Base-by-base conservation (phyloP, 2,329 filamentous ascomycete genomes). In the Colletotrichum caudatum region DNA sequence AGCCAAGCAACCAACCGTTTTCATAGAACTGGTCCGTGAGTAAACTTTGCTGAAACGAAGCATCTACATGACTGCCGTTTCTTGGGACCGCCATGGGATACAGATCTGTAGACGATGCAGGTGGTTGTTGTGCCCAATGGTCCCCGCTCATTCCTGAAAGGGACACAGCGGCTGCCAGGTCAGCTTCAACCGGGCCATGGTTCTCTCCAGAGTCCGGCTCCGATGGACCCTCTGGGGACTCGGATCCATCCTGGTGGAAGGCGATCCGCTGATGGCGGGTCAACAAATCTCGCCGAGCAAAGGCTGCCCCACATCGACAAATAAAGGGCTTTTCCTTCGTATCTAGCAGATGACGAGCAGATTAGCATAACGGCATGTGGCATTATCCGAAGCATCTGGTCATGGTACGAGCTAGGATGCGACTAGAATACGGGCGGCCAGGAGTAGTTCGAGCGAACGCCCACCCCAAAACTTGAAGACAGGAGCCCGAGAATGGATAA, bases 301-400 rank as follows among this genome's bases (percentile, higher is more conserved):
- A 85, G 1, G 83, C 82, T 14, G 82, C 81, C 64, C 83, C 82
- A 74, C 83, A 85, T 51, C 77, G 78, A 67, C 83, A 85, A 26
- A 83, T 71, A 72, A 84, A 85, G 1, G 83, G 83, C 73, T 85
- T 85, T 76, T 85, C 83, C 62, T 85, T 85, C 66, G 83, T 85
- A 74, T 85, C 83, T 85, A 73, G 51, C 50, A 44, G 35, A 29
- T 48, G 9, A 41, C 54, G 26, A 50, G 54, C 18, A 59, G 39
- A 60, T 72, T 41, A 72, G 69, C 51, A 53, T 62, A 20, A 16
- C 54, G 46, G 66, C 60, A 58, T 35, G 56, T 53, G 70, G 61
- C 48, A 53, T 8, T 23, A 35, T 51, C 14, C 59, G 53, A n/a
- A 60, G 26, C 23, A n/a, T 39, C 44, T 50, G 59, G 53, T 41